These are phyloP conservation scores for Monilinia polystroma DNA, from an alignment of 2,329 filamentous ascomycete species.

Conservation along the genomic window DNA sequence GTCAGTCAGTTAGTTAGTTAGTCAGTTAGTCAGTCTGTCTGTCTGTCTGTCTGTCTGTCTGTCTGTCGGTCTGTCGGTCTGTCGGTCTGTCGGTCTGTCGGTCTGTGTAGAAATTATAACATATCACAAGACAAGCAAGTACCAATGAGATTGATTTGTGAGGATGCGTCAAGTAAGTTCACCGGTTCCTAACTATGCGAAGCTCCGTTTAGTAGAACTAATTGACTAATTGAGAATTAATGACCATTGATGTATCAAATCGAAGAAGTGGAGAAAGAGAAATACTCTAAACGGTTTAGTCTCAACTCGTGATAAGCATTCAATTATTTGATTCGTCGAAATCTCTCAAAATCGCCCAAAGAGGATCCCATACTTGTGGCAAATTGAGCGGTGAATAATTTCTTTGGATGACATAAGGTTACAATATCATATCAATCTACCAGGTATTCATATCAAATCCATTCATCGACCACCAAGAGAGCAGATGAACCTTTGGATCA, in stretches of 20 bases:
- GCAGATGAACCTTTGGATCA: too few relatives aligned
- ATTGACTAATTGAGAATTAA: too few relatives aligned
- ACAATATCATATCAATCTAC: too few relatives aligned
- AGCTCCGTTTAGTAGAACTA: background rate
- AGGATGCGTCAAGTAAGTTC: too few relatives aligned
- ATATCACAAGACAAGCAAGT: too few relatives aligned
- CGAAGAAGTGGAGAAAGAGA: too few relatives aligned
- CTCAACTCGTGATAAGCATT: rapidly evolving
- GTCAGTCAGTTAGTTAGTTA: too few relatives aligned
- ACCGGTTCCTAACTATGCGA: background rate
- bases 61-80: background rate
- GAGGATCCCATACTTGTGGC: background rate
- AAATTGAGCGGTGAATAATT: background rate
- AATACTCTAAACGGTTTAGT: background rate
- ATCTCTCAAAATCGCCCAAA: background rate
- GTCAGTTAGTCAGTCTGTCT: too few relatives aligned
- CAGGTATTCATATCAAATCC: background rate
- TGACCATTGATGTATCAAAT: background rate
- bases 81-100: background rate
- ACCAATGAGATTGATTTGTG: too few relatives aligned
- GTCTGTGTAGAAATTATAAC: background rate
- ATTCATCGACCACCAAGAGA: too few relatives aligned
- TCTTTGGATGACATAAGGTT: too few relatives aligned
- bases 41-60: too few relatives aligned
- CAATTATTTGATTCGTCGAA: background rate